Evolutionary conservation across 2,329 filamentous ascomycete genomes (phyloP).

Genomic region (Sporothrix euskadiensis): DNA sequence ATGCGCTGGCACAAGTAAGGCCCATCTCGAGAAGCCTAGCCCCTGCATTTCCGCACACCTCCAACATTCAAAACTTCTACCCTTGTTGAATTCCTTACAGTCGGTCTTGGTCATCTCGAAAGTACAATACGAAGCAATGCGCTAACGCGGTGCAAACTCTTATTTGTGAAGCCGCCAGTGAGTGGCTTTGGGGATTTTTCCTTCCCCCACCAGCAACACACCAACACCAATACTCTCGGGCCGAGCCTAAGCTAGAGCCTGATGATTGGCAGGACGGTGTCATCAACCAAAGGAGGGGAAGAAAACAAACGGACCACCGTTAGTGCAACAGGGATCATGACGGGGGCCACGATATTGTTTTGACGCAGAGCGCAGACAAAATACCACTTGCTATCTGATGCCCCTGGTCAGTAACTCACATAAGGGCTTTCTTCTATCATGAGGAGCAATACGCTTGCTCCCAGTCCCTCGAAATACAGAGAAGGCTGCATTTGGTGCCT

Average conservation of each 20-base stretch:
- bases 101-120: not conserved
- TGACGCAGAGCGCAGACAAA: not conserved
- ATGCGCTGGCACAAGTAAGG: not conserved
- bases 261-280: constrained; percentile 1
- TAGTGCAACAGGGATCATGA: not conserved
- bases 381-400: not conserved
- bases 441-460: not conserved
- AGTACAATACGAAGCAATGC: not conserved
- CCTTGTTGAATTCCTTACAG: not conserved
- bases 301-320: not conserved
- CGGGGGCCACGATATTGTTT: not conserved
- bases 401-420: too few species aligned
- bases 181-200: not conserved
- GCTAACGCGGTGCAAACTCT: not conserved
- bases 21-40: not conserved
- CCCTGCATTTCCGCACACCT: not conserved
- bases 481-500: not conserved
- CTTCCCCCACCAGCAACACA: not conserved
- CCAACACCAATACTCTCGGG: not conserved
- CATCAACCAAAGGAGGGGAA: not conserved
- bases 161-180: not conserved
- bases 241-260: not conserved
- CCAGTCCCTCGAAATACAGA: too few species aligned
- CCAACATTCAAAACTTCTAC: not conserved
- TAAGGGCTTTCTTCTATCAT: not conserved